Base-by-base conservation (phyloP, 345 rosid genomes). In the Populus deltoides region DNA sequence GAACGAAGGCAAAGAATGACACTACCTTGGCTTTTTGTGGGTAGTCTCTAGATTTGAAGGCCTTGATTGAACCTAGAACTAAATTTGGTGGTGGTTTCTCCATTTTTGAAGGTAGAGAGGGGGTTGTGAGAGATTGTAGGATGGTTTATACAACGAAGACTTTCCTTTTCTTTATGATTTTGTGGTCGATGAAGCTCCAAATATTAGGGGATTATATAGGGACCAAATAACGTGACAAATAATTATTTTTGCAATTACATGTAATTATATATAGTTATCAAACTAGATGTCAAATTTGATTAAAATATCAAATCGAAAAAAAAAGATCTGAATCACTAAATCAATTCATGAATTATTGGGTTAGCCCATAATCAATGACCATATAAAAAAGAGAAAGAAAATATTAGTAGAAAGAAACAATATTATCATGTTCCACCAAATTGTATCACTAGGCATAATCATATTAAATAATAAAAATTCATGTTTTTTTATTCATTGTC, bases 1-100 rank as follows among this genome's bases (percentile, higher is more conserved):
- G 80, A 43, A 85, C 31, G 59, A 86, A 80, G 39, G 81, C 89
- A 24, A 84, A 57, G 77, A 77, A 82, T 3, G 90, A 82, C 53
- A 81, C 51, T 27, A 81, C 88, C 66, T 78, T 85, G 15, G 78
- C 65, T 49, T 81, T 78, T 43, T 31, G 81, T 72, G 63, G 79
- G 65, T 79, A 53, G 41, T 75, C 74, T 59, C 72, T 78, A 43
- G 39, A 49, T 80, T 82, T 80, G 71, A 29, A 43, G 66, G 76
- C 17, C 65, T 47, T 78, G 45, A 25, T 22, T 17, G 78, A 69
- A 20, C 47, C 61, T 55, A 78, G 78, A 67, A 76, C 78, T 68
- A 75, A 45, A 77, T 74, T 55, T 45, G 80, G 78, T 25, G 72
- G 68, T n/a, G 70, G 45, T 8, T 66, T 74, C 66, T 81, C 73